Evolutionary conservation across 192 early-diverging fungal genomes (phyloP), one percentile per base, ranked within the genome.

Genomic region (Entomortierella parvispora): DNA sequence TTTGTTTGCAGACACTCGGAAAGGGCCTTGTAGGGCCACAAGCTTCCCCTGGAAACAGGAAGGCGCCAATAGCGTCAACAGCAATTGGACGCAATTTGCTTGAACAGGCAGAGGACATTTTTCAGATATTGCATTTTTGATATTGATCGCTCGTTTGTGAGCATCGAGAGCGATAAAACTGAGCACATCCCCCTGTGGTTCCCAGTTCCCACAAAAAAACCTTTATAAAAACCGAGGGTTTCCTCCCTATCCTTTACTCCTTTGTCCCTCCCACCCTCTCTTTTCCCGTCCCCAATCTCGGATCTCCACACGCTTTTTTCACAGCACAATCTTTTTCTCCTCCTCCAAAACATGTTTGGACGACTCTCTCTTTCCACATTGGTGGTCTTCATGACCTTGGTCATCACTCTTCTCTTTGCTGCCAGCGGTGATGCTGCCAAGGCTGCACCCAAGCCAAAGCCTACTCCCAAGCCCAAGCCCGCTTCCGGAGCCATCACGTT

Each of bases 321-420:
- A 25, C 31, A 3, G 10, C 45, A 25, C 23, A 14, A 6, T 29
- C 25, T 46, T 32, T 14, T 14, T 31, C 10, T 29, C 20, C 6
- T n/a, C 18, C 23, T 17, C n/a, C 44, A 48, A 37, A 31, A 5
- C 55, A 63, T 64, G 55, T 18, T 25, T 37, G 29, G 31, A 23
- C 65, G 37, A 15, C 11, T 48, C 25, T 63, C 72, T 40, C 14
- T 49, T 49, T 59, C 49, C 12, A 31, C 57, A 44, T 42, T 77
- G 32, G 61, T 68, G 60, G 57, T 64, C 55, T 17, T 63, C 34
- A 58, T 68, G 37, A 26, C 65, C 65, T 26, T 77, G 29, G 51
- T 54, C 31, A 17, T 72, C 42, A 53, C 70, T 5, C 42, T 72
- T 3, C 32, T 69, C 49, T 23, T 65, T 33, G 50, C 59, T 17